Percentiles rank a stretch among this genome's conserved stretches.
phyloP scores from a whole-genome alignment of 495 filamentous ascomycete genomes.

The Daldinia childiae region DNA sequence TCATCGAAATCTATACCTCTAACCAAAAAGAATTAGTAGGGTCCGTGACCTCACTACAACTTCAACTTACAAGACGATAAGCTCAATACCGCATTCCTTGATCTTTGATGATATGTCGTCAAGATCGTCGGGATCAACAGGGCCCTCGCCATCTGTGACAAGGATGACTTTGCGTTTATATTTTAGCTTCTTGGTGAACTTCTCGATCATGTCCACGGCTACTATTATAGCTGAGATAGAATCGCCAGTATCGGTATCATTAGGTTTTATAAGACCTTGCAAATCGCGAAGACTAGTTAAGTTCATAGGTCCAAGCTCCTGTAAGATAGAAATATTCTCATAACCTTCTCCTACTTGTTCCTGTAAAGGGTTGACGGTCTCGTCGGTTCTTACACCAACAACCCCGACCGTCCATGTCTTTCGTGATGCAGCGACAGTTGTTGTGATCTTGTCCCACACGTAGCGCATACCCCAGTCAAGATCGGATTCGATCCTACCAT shows the following conservation, averaged over 20 bases:
- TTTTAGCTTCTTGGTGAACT: slow-evolving; percentile 86
- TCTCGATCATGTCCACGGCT: slow-evolving; percentile 85
- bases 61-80: slow-evolving; percentile 76
- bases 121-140: slow-evolving; percentile 72
- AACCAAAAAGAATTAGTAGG: slow-evolving; percentile 12
- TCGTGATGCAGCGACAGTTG: slow-evolving; percentile 80
- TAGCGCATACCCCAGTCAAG: slow-evolving; percentile 92
- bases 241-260: slow-evolving; percentile 70
- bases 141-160: slow-evolving; percentile 79
- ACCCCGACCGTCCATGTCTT: slow-evolving; percentile 85
- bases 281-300: slow-evolving; percentile 74
- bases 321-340: slow-evolving; percentile 78
- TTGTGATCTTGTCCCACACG: slow-evolving; percentile 95
- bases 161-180: slow-evolving; percentile 84
- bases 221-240: slow-evolving; percentile 85
- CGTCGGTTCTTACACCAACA: slow-evolving; percentile 83
- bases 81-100: slow-evolving; percentile 76
- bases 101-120: slow-evolving; percentile 75
- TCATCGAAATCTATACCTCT: slow-evolving; percentile 97
- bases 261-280: slow-evolving; percentile 70
- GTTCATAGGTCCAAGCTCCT: slow-evolving; percentile 74
- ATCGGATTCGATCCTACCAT: slow-evolving; percentile 81
- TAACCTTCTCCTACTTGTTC: slow-evolving; percentile 69
- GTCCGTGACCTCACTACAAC: background rate
- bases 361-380: slow-evolving; percentile 72